Evolutionary conservation across 2,329 filamentous ascomycete species (phyloP).

Genomic region (Alternaria novae-zelandiae): DNA sequence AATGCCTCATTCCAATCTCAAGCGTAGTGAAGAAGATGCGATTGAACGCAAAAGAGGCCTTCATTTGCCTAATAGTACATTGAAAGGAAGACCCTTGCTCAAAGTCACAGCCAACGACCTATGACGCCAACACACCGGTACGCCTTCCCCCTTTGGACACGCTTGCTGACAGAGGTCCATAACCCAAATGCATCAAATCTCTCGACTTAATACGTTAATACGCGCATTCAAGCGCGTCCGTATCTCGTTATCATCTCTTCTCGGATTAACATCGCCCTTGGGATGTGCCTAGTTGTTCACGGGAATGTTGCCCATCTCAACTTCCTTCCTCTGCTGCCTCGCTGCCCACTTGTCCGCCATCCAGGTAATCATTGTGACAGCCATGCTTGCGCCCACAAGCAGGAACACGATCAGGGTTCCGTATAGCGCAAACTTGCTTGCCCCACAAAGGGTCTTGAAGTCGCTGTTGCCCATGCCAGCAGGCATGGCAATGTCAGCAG

Average conservation of each 20-base stretch:
- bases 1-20: neutral
- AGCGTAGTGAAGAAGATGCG: neutral
- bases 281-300: neutral
- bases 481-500: conserved; percentile 29
- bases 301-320: conserved; percentile 29
- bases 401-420: conserved; percentile 52
- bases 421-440: conserved; percentile 55
- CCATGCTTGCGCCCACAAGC: conserved; percentile 44
- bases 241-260: neutral
- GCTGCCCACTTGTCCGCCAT: conserved; percentile 46
- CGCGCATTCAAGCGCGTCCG: neutral
- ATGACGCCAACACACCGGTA: conserved; percentile 14
- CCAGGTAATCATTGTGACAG: conserved; percentile 44
- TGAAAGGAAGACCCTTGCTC: conserved; percentile 5
- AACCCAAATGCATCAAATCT: neutral
- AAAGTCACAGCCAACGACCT: neutral
- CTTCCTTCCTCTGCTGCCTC: conserved; percentile 42
- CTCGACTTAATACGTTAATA: neutral
- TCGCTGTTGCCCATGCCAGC: conserved; percentile 42
- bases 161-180: neutral
- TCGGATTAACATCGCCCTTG: neutral
- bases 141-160: conserved; percentile 5
- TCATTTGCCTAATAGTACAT: conserved; percentile 3
- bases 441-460: conserved; percentile 50
- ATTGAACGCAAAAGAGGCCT: neutral